Percentiles rank a stretch among this genome's conserved stretches.
Evolutionary conservation across 768 basidiomycete species (phyloP).

Genomic region (Lactarius evosmus): DNA sequence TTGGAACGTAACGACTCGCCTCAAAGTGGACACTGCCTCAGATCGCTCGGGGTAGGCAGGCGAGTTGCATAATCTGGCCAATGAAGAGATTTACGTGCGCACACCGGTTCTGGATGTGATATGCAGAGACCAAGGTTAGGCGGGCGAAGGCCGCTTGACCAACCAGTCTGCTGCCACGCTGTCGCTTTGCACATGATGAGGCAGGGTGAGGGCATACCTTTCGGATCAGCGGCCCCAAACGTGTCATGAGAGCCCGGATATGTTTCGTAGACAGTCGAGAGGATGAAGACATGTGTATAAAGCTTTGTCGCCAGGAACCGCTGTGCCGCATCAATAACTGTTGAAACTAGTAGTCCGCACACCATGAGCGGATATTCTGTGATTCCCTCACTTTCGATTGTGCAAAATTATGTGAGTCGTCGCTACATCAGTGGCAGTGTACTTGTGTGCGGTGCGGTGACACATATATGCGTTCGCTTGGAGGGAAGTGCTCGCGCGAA

Average conservation of each 20-base stretch:
- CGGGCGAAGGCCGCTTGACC: background rate
- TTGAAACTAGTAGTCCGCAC: slow-evolving; percentile 43
- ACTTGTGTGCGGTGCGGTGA: background rate
- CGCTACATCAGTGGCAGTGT: background rate
- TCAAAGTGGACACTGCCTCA: slow-evolving; percentile 45
- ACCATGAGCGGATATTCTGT: slow-evolving; percentile 44
- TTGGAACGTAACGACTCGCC: slow-evolving; percentile 42
- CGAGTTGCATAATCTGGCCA: slow-evolving; percentile 44
- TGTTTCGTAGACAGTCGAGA: background rate
- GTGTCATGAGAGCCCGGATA: slow-evolving; percentile 15
- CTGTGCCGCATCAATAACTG: slow-evolving; percentile 36
- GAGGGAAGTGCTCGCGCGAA: slow-evolving; percentile 40
- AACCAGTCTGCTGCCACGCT: background rate
- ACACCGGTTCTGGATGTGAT: slow-evolving; percentile 45
- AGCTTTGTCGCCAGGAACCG: slow-evolving; percentile 40
- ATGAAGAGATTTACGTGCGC: slow-evolving; percentile 43
- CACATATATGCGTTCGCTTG: slow-evolving; percentile 39
- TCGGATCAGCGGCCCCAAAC: slow-evolving; percentile 46
- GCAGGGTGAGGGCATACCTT: slow-evolving; percentile 19
- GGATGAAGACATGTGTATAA: background rate
- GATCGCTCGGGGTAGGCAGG: slow-evolving; percentile 43
- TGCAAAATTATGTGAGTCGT: background rate
- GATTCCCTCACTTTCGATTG: slow-evolving; percentile 48
- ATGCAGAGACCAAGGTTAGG: slow-evolving; percentile 36
- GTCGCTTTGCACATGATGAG: background rate